phyloP scores from a whole-genome alignment of 768 basidiomycete genomes.

The Lentinula detonsa region DNA sequence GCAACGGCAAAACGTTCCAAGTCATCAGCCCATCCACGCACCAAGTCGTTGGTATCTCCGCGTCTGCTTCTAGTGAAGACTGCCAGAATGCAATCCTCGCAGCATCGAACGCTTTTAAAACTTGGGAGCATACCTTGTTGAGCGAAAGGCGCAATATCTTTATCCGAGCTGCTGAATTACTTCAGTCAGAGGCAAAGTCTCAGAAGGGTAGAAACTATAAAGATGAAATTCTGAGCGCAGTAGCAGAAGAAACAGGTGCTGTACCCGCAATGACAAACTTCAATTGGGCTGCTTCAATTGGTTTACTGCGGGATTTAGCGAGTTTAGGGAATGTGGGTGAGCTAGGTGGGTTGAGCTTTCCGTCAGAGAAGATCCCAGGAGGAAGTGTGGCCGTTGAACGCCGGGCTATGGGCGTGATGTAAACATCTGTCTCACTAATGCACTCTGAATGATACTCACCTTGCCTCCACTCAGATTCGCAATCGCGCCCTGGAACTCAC shows the following conservation, averaged over 20 bases:
- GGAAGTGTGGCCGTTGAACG: conserved; percentile 37
- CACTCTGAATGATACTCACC: not conserved
- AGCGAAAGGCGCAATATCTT: conserved; percentile 36
- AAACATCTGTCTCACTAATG: conserved; percentile 11
- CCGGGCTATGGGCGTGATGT: conserved; percentile 50
- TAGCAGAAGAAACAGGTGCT: conserved; percentile 35
- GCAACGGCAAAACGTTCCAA: conserved; percentile 33
- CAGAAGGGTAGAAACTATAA: conserved; percentile 23
- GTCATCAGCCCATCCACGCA: conserved; percentile 38
- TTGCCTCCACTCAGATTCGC: conserved; percentile 29
- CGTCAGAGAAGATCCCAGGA: conserved; percentile 35
- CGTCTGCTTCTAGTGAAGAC: conserved; percentile 40
- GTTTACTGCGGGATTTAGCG: conserved; percentile 25
- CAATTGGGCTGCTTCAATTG: conserved; percentile 19
- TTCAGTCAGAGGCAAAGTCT: conserved; percentile 25
- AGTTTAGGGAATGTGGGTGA: conserved; percentile 21
- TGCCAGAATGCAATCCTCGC: conserved; percentile 38
- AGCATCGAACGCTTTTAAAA: conserved; percentile 37
- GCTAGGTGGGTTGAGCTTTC: conserved; percentile 37
- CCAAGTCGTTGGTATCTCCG: conserved; percentile 35
- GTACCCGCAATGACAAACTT: conserved; percentile 14
- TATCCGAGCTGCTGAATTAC: conserved; percentile 40
- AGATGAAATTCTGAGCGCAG: conserved; percentile 23
- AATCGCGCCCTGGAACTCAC: conserved; percentile 55
- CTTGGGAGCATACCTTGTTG: conserved; percentile 37